phyloP scores from a whole-genome alignment of 148 eudicot species.

The Silene conica region DNA sequence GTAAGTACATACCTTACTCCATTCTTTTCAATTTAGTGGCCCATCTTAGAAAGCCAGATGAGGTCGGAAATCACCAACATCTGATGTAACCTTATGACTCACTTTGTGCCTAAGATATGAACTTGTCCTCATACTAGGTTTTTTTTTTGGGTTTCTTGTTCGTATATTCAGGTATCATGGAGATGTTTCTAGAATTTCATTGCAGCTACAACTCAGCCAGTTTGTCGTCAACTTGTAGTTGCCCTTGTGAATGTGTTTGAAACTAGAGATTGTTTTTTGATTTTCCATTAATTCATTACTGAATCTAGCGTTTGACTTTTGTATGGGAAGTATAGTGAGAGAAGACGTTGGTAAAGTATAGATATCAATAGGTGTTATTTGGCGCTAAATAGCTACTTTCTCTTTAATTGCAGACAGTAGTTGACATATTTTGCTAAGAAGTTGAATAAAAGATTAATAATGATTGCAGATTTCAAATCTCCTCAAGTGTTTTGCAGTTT shows the following conservation, averaged over 20 bases:
- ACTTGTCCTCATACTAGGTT: not conserved
- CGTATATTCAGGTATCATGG: not conserved
- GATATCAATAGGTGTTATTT: too few relatives aligned
- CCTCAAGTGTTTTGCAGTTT: not conserved
- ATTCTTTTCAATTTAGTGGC: not conserved
- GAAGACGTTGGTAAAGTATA: not conserved
- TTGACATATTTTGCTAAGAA: not conserved
- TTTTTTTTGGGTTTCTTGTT: not conserved
- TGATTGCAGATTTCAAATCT: not conserved
- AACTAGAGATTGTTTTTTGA: not conserved
- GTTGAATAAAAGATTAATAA: not conserved
- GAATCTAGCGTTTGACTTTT: not conserved
- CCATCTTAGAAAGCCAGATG: constrained; percentile 8
- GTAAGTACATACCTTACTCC: constrained; percentile 30
- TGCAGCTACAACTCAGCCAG: not conserved
- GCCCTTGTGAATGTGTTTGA: not conserved
- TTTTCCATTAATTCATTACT: not conserved
- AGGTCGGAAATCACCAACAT: not conserved
- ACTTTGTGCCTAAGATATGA: not conserved
- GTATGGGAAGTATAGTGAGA: not conserved
- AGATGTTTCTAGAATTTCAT: not conserved
- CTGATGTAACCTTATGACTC: not conserved
- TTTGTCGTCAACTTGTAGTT: not conserved
- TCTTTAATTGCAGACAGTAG: not conserved
- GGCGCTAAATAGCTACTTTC: not conserved